phyloP scores from a whole-genome alignment of 2,329 filamentous ascomycete species.

The Colletotrichum graminicola region DNA sequence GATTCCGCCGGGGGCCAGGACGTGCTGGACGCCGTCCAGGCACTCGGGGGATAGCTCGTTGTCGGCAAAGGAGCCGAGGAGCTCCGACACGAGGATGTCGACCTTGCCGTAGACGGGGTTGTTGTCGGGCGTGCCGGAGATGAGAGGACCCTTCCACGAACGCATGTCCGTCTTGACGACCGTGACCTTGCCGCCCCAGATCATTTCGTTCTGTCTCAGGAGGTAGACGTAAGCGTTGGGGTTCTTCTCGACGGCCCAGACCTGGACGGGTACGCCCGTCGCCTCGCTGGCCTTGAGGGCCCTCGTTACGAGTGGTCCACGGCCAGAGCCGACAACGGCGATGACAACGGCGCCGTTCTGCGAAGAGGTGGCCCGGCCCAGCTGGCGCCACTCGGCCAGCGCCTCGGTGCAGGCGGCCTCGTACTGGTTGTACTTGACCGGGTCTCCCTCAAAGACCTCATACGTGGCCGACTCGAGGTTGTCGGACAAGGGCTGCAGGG shows the following conservation, averaged over 20 bases:
- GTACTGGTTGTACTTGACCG: slow-evolving; percentile 97
- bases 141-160: slow-evolving; percentile 86
- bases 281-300: slow-evolving; percentile 83
- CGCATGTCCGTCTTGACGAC: slow-evolving; percentile 98
- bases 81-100: slow-evolving; percentile 93
- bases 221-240: slow-evolving; percentile 96
- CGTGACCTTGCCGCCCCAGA: slow-evolving; percentile 85
- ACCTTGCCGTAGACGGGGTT: slow-evolving; percentile 73
- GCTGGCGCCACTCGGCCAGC: slow-evolving; percentile 80
- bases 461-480: slow-evolving; percentile 98
- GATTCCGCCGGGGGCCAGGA: slow-evolving; percentile 85
- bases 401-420: slow-evolving; percentile 86
- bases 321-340: slow-evolving; percentile 92
- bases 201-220: slow-evolving; percentile 83
- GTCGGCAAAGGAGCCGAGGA: slow-evolving; percentile 94
- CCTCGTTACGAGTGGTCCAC: slow-evolving; percentile 91
- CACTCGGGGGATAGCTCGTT: slow-evolving; percentile 98
- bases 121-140: slow-evolving; percentile 57
- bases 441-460: slow-evolving; percentile 98
- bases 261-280: slow-evolving; percentile 82
- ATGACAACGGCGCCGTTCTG: slow-evolving; percentile 80
- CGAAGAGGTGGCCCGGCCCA: slow-evolving; percentile 80
- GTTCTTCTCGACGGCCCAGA: slow-evolving; percentile 98
- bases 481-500: slow-evolving; percentile 92
- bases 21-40: slow-evolving; percentile 92